Base-by-base conservation (phyloP, 2,329 filamentous ascomycete genomes). In the Clarireedia sp. region DNA sequence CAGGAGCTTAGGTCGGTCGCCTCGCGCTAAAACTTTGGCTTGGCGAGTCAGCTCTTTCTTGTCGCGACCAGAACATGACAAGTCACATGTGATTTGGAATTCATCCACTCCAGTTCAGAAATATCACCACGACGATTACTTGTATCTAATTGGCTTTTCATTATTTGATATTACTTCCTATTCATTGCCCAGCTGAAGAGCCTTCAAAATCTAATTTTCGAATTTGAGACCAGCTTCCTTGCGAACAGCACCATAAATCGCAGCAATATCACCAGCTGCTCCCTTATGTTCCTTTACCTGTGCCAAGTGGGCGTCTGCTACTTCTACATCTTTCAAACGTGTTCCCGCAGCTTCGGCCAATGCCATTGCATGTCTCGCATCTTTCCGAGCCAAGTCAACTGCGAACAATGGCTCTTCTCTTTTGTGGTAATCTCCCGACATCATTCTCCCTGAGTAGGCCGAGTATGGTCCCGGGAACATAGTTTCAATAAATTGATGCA, bases 381-480 rank as follows among this genome's bases (percentile, higher is more conserved):
- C 91, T 69, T 96, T 96, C 59, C 86, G 76, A 5, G 90, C 90
- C 57, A 95, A 74, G 68, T 94, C 86, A 0, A 92, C 87, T 3
- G 82, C 82, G 69, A 95, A 95, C 8, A 94, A 73, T n/a, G 90
- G 90, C 65, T 85, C 86, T 23, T 87, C 82, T 12, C 86, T 77
- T 71, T 82, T 79, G 70, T 87, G 83, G 67, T 95, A 95, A 64
- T 90, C 87, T 0, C 90, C 90, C 1, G 74, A 75, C 48, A 81
- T 68, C 86, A 96, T 88, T 21, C 90, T 79, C 44, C 79, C 79
- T 16, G 83, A 85, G 68, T 95, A 96, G 5, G 81, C 85, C 0
- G 82, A 75, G 68, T 90, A 89, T 0, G 87, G 80, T 0, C 89
- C 89, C 0, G 87, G 86, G 66, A 94, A 88, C 73, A 95, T 78